Evolutionary conservation across 768 basidiomycete genomes (phyloP).

Genomic region (Fomitopsis pulvina): DNA sequence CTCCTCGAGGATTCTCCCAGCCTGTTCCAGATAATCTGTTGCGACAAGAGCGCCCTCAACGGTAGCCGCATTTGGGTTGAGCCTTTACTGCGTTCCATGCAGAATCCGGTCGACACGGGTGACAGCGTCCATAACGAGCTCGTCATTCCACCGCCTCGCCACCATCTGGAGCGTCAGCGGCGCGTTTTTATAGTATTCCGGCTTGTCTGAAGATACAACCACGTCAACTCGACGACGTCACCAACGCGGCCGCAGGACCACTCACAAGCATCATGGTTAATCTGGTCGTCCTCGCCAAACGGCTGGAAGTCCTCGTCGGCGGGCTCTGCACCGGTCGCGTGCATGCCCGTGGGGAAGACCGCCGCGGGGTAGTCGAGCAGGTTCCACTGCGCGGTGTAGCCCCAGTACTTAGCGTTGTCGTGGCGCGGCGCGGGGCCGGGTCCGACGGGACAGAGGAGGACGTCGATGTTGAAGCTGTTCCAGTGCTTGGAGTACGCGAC

Average conservation of each 20-base stretch:
- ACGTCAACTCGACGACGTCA: not conserved
- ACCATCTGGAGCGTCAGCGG: not conserved
- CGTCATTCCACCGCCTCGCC: not conserved
- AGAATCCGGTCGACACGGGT: not conserved
- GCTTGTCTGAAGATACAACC: not conserved
- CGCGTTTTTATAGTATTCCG: not conserved
- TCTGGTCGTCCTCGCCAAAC: conserved; percentile 9
- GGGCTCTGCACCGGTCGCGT: conserved; percentile 12
- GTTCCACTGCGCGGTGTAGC: conserved; percentile 37
- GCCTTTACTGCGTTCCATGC: not conserved
- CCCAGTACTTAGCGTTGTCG: conserved; percentile 32
- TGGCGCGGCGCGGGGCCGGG: conserved; percentile 32
- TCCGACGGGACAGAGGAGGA: conserved; percentile 31
- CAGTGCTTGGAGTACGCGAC: conserved; percentile 30
- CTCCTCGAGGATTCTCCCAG: too few species aligned
- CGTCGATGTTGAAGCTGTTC: conserved; percentile 33
- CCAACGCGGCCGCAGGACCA: not conserved
- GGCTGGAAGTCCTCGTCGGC: conserved; percentile 11
- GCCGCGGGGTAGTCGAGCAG: conserved; percentile 37
- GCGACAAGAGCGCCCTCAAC: too few species aligned
- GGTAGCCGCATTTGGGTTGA: too few species aligned
- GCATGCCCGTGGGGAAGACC: conserved; percentile 38
- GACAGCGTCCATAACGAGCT: not conserved
- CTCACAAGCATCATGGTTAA: conserved; percentile 4
- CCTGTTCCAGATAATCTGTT: too few species aligned